phyloP scores from a whole-genome alignment of 306 rosid species.

The Lathyrus tuberosus region DNA sequence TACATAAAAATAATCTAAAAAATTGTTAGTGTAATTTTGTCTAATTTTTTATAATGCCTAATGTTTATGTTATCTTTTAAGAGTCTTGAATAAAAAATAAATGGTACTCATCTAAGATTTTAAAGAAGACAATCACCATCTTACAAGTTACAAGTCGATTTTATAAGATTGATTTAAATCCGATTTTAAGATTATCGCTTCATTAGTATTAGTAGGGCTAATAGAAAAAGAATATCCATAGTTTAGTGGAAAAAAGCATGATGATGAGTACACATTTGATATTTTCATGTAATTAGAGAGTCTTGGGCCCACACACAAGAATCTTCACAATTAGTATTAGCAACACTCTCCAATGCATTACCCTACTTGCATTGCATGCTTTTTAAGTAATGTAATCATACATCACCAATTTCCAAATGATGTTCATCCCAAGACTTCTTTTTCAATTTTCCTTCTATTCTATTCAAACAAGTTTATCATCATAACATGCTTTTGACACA shows the following conservation, averaged over 20 bases:
- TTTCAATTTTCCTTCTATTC: slow-evolving; percentile 12
- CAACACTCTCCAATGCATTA: slow-evolving; percentile 45
- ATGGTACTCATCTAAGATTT: no score
- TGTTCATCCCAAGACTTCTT: slow-evolving; percentile 26
- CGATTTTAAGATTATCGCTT: not conserved
- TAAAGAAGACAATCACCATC: no score
- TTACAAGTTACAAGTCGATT: no score
- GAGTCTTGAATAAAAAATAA: no score
- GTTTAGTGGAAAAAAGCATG: slow-evolving; percentile 78
- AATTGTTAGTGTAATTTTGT: no score
- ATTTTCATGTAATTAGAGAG: slow-evolving; percentile 39
- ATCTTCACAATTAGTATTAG: slow-evolving; percentile 44
- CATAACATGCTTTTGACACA: slow-evolving; percentile 78
- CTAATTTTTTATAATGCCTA: no score
- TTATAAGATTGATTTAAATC: no score
- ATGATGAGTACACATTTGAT: slow-evolving; percentile 56
- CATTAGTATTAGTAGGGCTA: not conserved
- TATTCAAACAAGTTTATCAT: slow-evolving; percentile 62
- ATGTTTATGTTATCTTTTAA: no score
- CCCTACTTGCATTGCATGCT: slow-evolving; percentile 63
- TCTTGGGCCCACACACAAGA: slow-evolving; percentile 43
- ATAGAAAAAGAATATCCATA: slow-evolving; percentile 56
- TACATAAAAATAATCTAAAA: no score
- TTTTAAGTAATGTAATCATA: slow-evolving; percentile 49
- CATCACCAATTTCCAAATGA: slow-evolving; percentile 44